These are phyloP conservation scores for Saccharomycopsis sp. DNA, from an alignment of 805 yeast genomes.

Conservation along the genomic window DNA sequence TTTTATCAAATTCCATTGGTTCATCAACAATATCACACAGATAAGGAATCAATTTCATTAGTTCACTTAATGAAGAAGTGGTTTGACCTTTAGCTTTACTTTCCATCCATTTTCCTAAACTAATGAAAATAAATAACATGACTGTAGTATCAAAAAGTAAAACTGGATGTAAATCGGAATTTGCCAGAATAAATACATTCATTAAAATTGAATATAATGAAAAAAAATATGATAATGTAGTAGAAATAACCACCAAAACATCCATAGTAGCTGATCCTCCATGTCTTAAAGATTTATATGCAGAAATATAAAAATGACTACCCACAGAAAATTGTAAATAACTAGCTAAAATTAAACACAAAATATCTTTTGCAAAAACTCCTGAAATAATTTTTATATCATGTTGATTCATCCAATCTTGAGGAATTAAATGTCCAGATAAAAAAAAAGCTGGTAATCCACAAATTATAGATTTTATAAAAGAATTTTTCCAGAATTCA, in stretches of 20 bases:
- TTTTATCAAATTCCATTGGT: slow-evolving; percentile 15
- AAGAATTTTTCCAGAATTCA: slow-evolving; percentile 52
- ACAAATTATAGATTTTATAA: slow-evolving; percentile 38
- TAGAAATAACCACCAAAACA: slow-evolving; percentile 74
- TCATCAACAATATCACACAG: slow-evolving; percentile 55
- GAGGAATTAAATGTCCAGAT: slow-evolving; percentile 33
- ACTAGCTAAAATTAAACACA: slow-evolving; percentile 47
- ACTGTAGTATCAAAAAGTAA: slow-evolving; percentile 78
- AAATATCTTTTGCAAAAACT: slow-evolving; percentile 48
- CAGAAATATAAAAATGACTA: slow-evolving; percentile 49
- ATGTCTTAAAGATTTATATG: slow-evolving; percentile 55
- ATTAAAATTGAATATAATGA: slow-evolving; percentile 54
- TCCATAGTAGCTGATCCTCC: slow-evolving; percentile 85
- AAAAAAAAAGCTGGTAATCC: slow-evolving; percentile 55
- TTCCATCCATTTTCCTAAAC: slow-evolving; percentile 87
- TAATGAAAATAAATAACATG: slow-evolving; percentile 75
- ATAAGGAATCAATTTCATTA: slow-evolving; percentile 74
- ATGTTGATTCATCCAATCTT: slow-evolving; percentile 21
- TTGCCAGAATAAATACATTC: slow-evolving; percentile 31
- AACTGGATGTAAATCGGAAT: slow-evolving; percentile 33
- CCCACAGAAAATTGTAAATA: slow-evolving; percentile 65
- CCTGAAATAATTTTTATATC: slow-evolving; percentile 41
- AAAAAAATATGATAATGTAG: slow-evolving; percentile 65
- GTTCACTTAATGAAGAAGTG: slow-evolving; percentile 72
- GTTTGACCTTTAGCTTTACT: slow-evolving; percentile 91